Evolutionary conservation across 164 flowering plant genomes (phyloP).

Genomic region (Buxus sempervirens): DNA sequence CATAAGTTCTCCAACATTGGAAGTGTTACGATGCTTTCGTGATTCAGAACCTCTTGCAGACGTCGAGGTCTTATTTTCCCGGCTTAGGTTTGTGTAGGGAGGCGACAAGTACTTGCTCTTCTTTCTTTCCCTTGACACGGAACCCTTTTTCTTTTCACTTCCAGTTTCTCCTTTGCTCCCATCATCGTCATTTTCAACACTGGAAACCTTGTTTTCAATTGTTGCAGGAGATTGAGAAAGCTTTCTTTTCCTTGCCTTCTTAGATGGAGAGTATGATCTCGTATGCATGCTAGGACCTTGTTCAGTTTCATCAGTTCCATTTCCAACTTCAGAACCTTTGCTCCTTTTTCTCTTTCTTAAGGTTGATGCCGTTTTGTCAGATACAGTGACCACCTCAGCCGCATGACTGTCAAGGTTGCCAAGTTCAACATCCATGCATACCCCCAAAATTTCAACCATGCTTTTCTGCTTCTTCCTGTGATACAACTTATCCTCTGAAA

Average conservation of each 20-base stretch:
- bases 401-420: constrained; percentile 9
- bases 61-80: constrained; percentile 18
- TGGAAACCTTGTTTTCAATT: constrained; percentile 12
- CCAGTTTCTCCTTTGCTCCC: constrained; percentile 21
- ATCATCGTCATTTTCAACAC: constrained; percentile 17
- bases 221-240: constrained; percentile 15
- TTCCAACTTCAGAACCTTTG: constrained; percentile 12
- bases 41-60: constrained; percentile 22
- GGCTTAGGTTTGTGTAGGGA: constrained; percentile 45
- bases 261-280: constrained; percentile 8
- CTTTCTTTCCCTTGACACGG: constrained; percentile 56
- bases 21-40: constrained; percentile 13
- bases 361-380: constrained; percentile 3
- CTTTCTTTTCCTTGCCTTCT: constrained; percentile 8
- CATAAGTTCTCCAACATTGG: constrained; percentile 19
- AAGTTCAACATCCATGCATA: constrained; percentile 12
- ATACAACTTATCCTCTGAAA: constrained; percentile 21
- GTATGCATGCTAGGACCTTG: constrained; percentile 9
- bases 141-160: constrained; percentile 23
- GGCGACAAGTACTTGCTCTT: constrained; percentile 86
- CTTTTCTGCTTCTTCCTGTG: constrained; percentile 51
- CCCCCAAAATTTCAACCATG: constrained; percentile 25
- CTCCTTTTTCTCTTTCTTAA: constrained; percentile 25
- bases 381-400: constrained; percentile 11
- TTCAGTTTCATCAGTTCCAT: constrained; percentile 11